Evolutionary conservation across 306 rosid species (phyloP), one percentile per base, ranked within the genome.

Genomic region (Macrotyloma uniflorum): DNA sequence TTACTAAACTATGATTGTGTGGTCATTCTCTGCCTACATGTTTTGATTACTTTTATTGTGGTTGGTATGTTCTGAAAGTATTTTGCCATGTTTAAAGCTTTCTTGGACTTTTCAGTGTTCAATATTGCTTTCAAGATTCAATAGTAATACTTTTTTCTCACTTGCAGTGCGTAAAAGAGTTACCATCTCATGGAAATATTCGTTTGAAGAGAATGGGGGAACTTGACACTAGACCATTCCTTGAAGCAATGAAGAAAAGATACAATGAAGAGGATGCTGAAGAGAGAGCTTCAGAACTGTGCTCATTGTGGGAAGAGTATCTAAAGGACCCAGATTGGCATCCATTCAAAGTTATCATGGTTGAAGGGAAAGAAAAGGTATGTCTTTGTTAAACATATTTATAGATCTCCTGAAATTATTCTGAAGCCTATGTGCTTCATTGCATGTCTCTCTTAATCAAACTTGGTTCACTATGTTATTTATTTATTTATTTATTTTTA

Each of bases 271-370:
- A 96, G 33, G 90, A 90, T 30, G 97, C 96, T 55, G 97, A 96
- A 80, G 93, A 88, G 16, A 87, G 80, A 83, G 96, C 99, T 26
- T 72, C 93, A 67, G 96, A 90, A 79, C 79, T 91, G 19, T 93
- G 99, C 89, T 89, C 97, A 4, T 51, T 96, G 79, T 96, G 99
- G 99, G 92, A 82, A 75, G 99, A 96, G 81, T 90, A 90, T 87
- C 84, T 96, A 3, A 96, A 87, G 88, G 98, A 96, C 70, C 94
- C 98, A 22, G 97, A 89, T 23, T 96, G 99, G 99, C 98, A 96
- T 85, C 99, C 99, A 13, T 87, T 93, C 78, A 90, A 78, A 85
- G 79, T 90, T 78, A 68, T 62, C 68, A 24, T 16, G 11, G 73
- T 81, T 38, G 88, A 83, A 0, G 99, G 85, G 80, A 76, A 80